A percentile compares a stretch with the other conserved stretches of the same genome.
These are phyloP conservation scores for Ophiocordyceps unilateralis DNA, from an alignment of 2,329 filamentous ascomycete species.

Conservation along the genomic window DNA sequence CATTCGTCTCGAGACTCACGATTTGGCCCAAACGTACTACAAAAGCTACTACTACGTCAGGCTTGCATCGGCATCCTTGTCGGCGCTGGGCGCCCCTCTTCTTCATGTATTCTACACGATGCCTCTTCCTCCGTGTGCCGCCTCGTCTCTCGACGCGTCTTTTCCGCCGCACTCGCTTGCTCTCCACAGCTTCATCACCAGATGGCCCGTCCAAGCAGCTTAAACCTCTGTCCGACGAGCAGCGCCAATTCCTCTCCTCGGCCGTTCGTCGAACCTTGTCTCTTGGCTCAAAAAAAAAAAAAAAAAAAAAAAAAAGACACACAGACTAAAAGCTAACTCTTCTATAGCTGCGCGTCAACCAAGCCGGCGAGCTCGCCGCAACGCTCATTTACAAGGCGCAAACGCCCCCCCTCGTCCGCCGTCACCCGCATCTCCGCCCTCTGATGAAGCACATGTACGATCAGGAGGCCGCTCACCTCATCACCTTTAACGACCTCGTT, in stretches of 20 bases:
- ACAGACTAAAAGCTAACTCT: too few relatives aligned
- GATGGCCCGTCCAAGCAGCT: conserved; percentile 13
- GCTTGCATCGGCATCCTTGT: not conserved
- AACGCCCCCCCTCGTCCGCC: conserved; percentile 59
- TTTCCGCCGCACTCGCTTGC: not conserved
- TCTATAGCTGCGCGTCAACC: conserved; percentile 71
- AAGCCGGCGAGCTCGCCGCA: conserved; percentile 92
- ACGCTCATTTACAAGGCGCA: conserved; percentile 88
- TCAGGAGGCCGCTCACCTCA: conserved; percentile 78
- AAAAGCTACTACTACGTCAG: too few relatives aligned
- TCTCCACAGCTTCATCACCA: not conserved
- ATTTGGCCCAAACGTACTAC: too few relatives aligned
- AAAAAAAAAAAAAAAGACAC: too few relatives aligned
- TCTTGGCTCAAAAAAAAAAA: too few relatives aligned
- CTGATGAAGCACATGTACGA: conserved; percentile 98
- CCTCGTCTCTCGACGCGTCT: not conserved
- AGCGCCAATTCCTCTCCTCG: conserved; percentile 58
- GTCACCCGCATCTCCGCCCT: conserved; percentile 73
- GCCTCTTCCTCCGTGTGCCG: not conserved
- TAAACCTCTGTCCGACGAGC: conserved; percentile 49
- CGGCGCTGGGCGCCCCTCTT: not conserved
- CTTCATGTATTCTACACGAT: not conserved
- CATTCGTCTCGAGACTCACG: not conserved
- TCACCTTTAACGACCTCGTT: conserved; percentile 69
- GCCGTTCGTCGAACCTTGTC: too few relatives aligned